A percentile compares a stretch with the other conserved stretches of the same genome.
Conservation (phyloP, 208 protist genomes). For the Jaenimonas drosophilae region DNA sequence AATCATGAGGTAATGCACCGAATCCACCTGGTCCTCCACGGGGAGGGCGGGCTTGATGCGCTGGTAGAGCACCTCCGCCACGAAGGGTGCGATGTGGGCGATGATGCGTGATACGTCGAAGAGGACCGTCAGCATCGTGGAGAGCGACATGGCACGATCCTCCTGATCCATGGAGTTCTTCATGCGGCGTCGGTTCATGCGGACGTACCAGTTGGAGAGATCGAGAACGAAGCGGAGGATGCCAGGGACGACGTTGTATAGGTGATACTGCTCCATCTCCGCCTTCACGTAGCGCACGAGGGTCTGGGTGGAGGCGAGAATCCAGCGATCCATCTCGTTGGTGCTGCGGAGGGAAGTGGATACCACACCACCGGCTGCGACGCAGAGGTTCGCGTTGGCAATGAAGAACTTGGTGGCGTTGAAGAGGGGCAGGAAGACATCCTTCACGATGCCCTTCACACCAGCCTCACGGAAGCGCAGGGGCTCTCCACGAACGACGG, state of each 20-base stretch:
- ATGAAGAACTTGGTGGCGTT: slow-evolving; percentile 98
- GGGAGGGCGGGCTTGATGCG: slow-evolving; percentile 91
- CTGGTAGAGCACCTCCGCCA: slow-evolving; percentile 97
- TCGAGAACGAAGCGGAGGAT: slow-evolving; percentile 96
- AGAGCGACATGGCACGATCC: slow-evolving; percentile 74
- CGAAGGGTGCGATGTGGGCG: slow-evolving; percentile 99
- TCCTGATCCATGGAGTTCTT: slow-evolving; percentile 72
- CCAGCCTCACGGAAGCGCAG: slow-evolving; percentile 92
- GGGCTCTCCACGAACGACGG: slow-evolving; percentile 97
- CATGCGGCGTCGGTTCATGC: slow-evolving; percentile 96
- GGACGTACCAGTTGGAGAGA: slow-evolving; percentile 99
- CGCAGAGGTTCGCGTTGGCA: slow-evolving; percentile 85
- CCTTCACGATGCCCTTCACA: slow-evolving; percentile 95
- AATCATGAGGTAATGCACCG: slow-evolving; percentile 92
- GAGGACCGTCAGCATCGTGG: slow-evolving; percentile 92
- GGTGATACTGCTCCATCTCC: slow-evolving; percentile 96
- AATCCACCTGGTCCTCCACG: slow-evolving; percentile 64
- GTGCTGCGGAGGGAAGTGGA: slow-evolving; percentile 48
- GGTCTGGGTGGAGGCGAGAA: slow-evolving; percentile 90
- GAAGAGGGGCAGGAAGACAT: slow-evolving; percentile 98
- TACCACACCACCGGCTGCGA: slow-evolving; percentile 34
- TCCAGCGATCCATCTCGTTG: slow-evolving; percentile 99
- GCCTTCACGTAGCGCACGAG: slow-evolving; percentile 92
- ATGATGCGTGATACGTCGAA: slow-evolving; percentile 86
- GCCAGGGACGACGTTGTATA: slow-evolving; percentile 98